A percentile compares a stretch with the other conserved stretches of the same genome.
These are phyloP conservation scores for Saccharum spontaneum DNA, from an alignment of 176 grass and related monocot genomes.

Conservation along the genomic window DNA sequence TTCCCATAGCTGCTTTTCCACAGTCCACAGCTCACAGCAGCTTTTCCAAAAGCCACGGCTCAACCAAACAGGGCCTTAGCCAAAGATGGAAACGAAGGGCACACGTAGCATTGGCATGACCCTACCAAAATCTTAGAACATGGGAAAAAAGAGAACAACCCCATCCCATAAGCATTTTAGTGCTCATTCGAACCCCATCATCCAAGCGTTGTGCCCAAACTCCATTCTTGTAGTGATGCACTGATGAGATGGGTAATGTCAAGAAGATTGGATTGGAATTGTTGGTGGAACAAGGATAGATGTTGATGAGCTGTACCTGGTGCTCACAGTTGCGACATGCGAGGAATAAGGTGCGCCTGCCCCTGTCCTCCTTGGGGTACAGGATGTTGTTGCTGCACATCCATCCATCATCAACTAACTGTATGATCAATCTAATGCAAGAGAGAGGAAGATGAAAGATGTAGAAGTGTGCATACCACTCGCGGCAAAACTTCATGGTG, in stretches of 20 bases:
- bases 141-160: no score
- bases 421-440: background rate
- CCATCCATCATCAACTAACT: background rate
- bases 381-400: slow-evolving; percentile 72
- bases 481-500: slow-evolving; percentile 58
- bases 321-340: slow-evolving; percentile 80
- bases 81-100: no score
- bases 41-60: no score
- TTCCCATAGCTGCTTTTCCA: no score
- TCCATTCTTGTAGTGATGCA: background rate
- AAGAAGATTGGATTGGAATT: background rate
- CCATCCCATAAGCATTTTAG: background rate
- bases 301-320: slow-evolving; percentile 34
- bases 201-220: background rate
- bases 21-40: no score
- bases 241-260: background rate
- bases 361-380: slow-evolving; percentile 72
- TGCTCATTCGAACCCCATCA: background rate
- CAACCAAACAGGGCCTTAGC: no score
- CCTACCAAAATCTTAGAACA: no score
- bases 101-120: no score
- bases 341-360: slow-evolving; percentile 43
- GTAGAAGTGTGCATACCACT: background rate
- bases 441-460: background rate
- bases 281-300: background rate